phyloP scores from a whole-genome alignment of 2,329 filamentous ascomycete genomes.

The Colletotrichum aenigma region DNA sequence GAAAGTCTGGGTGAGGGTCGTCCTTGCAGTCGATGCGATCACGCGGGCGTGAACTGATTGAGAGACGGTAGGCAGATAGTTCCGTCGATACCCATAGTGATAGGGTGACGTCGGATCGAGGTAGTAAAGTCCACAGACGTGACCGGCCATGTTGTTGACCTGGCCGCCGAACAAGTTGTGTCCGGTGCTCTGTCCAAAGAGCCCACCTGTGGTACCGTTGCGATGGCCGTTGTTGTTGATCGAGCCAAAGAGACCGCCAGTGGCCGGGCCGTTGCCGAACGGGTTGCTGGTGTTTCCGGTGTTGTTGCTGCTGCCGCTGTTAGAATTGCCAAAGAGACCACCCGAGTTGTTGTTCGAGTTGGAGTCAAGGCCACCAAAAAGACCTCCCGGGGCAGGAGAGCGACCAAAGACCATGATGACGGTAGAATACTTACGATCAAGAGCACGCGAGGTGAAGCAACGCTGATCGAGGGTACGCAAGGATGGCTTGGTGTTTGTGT shows the following conservation, averaged over 20 bases:
- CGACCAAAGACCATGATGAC: neutral
- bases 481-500: neutral
- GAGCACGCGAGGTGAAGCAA: neutral
- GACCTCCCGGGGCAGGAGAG: neutral
- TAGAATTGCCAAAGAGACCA: neutral
- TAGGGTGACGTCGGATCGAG: neutral
- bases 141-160: neutral
- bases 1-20: constrained; percentile 61
- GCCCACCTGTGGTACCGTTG: neutral
- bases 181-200: neutral
- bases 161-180: neutral
- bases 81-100: neutral
- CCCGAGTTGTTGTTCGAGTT: neutral
- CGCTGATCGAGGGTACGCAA: neutral
- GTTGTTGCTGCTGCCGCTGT: neutral
- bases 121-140: constrained; percentile 41
- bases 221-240: neutral
- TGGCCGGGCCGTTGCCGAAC: neutral
- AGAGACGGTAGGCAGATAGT: constrained; percentile 63
- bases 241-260: neutral
- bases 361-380: neutral
- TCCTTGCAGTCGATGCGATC: constrained; percentile 55
- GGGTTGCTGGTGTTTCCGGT: neutral
- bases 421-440: neutral
- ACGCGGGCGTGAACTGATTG: constrained; percentile 66